Evolutionary conservation across 345 rosid genomes (phyloP).

Genomic region (Cochlearia excelsa): DNA sequence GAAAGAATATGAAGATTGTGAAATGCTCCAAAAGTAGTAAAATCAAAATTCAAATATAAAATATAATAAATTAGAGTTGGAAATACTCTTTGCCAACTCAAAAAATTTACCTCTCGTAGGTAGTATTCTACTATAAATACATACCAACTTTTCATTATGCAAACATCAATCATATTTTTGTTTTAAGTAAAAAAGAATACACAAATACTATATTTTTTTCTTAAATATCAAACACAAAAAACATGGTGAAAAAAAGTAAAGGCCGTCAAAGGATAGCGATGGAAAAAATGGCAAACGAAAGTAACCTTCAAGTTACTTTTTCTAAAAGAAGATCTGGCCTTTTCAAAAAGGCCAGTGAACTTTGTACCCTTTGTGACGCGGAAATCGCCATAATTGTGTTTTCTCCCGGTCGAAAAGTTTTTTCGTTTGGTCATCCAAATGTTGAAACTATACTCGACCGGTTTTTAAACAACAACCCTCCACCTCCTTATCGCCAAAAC

Average conservation of each 20-base stretch:
- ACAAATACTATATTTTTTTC: too few species aligned
- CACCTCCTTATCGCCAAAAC: not conserved
- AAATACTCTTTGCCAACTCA: not conserved
- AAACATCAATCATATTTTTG: not conserved
- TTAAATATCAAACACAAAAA: not conserved
- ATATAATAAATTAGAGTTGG: not conserved
- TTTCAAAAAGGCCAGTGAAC: slow-evolving; percentile 31
- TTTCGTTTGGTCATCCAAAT: slow-evolving; percentile 53
- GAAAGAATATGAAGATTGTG: not conserved
- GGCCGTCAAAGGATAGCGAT: slow-evolving; percentile 12
- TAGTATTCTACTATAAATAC: not conserved
- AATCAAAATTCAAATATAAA: not conserved
- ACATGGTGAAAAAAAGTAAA: slow-evolving; percentile 32
- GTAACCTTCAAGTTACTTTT: slow-evolving; percentile 23
- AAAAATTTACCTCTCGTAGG: not conserved
- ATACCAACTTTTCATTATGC: not conserved
- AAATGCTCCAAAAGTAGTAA: not conserved
- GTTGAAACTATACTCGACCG: slow-evolving; percentile 37
- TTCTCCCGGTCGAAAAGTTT: slow-evolving; percentile 39
- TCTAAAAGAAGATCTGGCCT: slow-evolving; percentile 27
- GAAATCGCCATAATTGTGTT: slow-evolving; percentile 20
- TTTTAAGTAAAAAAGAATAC: too few species aligned
- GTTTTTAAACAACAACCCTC: slow-evolving; percentile 11
- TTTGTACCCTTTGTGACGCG: slow-evolving; percentile 19
- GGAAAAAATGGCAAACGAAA: not conserved